Evolutionary conservation across 2,329 filamentous ascomycete species (phyloP).

Genomic region (Penicillium sp.): DNA sequence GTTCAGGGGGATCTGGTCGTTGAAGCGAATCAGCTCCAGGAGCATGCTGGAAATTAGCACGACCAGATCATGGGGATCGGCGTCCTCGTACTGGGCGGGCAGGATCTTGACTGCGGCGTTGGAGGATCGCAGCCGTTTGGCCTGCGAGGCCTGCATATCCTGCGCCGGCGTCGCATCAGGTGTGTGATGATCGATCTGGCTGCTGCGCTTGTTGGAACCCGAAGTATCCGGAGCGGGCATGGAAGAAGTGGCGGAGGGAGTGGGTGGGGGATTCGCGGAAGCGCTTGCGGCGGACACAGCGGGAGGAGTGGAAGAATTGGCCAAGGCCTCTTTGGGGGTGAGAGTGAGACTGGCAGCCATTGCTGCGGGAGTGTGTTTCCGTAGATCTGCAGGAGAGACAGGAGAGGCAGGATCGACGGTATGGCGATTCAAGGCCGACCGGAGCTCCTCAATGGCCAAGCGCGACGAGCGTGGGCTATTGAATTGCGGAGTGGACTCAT

Average conservation of each 20-base stretch:
- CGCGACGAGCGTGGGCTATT: conserved; percentile 34
- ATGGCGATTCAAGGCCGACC: conserved; percentile 37
- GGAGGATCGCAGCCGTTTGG: conserved; percentile 47
- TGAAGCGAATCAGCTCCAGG: conserved; percentile 86
- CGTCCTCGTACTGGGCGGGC: conserved; percentile 71
- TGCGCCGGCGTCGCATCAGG: conserved; percentile 21
- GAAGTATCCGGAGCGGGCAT: conserved; percentile 29
- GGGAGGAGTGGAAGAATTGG: conserved; percentile 19
- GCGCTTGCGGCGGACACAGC: conserved; percentile 15
- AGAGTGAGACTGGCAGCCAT: conserved; percentile 7
- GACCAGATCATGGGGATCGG: conserved; percentile 79
- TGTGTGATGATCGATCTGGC: conserved; percentile 25
- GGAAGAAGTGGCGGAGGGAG: conserved; percentile 21
- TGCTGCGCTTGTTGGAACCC: conserved; percentile 36
- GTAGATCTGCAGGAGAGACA: conserved; percentile 33
- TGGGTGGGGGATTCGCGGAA: conserved; percentile 17
- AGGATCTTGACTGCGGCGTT: conserved; percentile 50
- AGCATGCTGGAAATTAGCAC: conserved; percentile 92
- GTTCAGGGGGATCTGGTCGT: conserved; percentile 79
- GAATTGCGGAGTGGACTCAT: conserved; percentile 32
- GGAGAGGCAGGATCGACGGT: conserved; percentile 34
- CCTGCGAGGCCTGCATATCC: conserved; percentile 31
- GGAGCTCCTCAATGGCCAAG: conserved; percentile 40
- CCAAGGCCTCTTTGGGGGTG: conserved; percentile 12
- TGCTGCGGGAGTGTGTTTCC: conserved; percentile 33